phyloP scores from a whole-genome alignment of 768 basidiomycete species.

The Cyclocybe cylindracea region DNA sequence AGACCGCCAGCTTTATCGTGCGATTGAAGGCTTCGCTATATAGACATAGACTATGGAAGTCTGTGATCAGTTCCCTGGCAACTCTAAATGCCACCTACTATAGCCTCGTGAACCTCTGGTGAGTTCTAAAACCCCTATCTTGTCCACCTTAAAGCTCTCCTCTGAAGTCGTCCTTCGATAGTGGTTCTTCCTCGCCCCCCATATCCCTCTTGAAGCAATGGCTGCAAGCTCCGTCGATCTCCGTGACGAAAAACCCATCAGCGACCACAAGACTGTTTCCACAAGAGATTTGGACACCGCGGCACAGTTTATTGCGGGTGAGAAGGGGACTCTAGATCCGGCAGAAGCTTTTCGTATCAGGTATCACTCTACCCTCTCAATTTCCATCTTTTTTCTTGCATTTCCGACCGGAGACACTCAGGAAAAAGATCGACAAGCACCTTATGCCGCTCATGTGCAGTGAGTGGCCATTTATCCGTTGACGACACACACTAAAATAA shows the following conservation, averaged over 20 bases:
- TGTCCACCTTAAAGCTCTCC: too few relatives aligned
- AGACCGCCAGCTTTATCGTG: too few relatives aligned
- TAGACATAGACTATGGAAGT: too few relatives aligned
- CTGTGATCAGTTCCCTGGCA: too few relatives aligned
- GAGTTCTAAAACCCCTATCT: too few relatives aligned
- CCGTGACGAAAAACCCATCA: constrained; percentile 37
- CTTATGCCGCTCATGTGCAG: constrained; percentile 74
- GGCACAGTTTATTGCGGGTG: constrained; percentile 53
- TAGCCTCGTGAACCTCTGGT: too few relatives aligned
- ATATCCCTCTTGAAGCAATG: constrained; percentile 42
- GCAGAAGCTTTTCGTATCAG: constrained; percentile 52
- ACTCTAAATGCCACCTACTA: too few relatives aligned
- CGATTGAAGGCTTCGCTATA: too few relatives aligned
- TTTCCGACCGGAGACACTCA: constrained; percentile 5
- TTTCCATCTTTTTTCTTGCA: background rate
- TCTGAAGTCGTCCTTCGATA: background rate
- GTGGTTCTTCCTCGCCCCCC: constrained; percentile 24
- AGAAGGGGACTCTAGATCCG: constrained; percentile 46
- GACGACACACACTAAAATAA: background rate
- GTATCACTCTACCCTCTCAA: constrained; percentile 25
- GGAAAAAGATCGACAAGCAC: constrained; percentile 66
- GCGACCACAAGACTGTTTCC: constrained; percentile 34
- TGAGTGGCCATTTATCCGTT: constrained; percentile 28
- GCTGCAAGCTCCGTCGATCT: constrained; percentile 38
- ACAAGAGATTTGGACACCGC: constrained; percentile 60